Percentiles rank a stretch among this genome's conserved stretches.
Conservation (phyloP, 169 alveolate species). For the Toxoplasma gondii region DNA sequence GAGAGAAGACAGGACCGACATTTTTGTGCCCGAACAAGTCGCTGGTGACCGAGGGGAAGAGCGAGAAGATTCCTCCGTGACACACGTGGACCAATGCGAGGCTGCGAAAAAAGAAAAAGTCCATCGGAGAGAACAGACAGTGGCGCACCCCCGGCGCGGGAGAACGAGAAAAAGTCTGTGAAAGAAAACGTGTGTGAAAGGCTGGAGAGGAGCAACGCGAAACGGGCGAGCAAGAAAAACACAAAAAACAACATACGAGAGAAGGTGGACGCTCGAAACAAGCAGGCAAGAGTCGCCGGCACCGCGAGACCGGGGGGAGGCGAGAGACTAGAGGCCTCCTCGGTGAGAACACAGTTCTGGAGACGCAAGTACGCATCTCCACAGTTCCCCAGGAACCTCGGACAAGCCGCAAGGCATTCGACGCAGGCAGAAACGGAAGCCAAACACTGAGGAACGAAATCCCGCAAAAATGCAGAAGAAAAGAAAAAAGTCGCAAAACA, state of each 20-base stretch:
- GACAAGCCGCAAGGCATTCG: no score
- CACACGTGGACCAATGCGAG: conserved; percentile 51
- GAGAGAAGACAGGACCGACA: conserved; percentile 77
- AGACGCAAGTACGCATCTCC: no score
- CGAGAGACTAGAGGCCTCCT: no score
- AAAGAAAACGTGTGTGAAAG: background rate
- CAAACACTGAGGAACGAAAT: background rate
- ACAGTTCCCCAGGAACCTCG: no score
- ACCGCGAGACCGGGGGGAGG: no score
- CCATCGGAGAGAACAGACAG: background rate
- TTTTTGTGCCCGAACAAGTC: conserved; percentile 75
- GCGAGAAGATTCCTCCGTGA: conserved; percentile 70
- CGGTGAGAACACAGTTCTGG: no score
- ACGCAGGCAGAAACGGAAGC: background rate
- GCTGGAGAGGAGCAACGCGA: background rate
- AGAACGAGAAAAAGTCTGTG: background rate
- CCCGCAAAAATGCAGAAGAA: background rate
- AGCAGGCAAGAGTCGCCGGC: no score
- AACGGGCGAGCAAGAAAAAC: background rate
- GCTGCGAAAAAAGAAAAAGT: background rate
- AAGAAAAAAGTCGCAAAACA: background rate
- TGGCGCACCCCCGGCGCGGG: background rate
- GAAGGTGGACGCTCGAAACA: no score
- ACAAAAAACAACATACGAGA: no score
- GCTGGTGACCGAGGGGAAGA: conserved; percentile 75